Conservation (phyloP, 1,284 basidiomycete species). For the Bondarzewia mesenterica region DNA sequence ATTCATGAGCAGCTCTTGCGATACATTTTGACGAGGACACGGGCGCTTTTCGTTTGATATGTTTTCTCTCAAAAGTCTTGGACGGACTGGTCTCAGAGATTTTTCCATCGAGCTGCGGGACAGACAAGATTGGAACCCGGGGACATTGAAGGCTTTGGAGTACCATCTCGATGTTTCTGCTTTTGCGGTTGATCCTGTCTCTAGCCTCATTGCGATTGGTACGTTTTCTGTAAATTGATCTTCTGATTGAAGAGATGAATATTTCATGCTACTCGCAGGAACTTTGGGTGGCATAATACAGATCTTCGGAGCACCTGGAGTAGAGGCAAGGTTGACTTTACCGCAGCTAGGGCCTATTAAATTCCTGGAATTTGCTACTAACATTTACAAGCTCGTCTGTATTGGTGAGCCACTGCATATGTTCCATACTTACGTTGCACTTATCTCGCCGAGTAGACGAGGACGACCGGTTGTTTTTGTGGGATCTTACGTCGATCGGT, state of each 20-base stretch:
- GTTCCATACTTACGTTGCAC: background rate
- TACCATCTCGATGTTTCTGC: conserved; percentile 51
- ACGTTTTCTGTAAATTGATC: conserved; percentile 17
- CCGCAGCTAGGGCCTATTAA: conserved; percentile 38
- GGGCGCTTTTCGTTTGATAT: background rate
- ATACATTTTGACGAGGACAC: too few species aligned
- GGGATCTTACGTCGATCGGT: conserved; percentile 52
- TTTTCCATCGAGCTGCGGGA: conserved; percentile 51
- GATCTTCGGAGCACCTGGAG: conserved; percentile 59
- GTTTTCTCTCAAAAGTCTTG: conserved; percentile 8
- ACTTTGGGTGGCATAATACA: conserved; percentile 48
- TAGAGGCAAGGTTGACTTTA: conserved; percentile 44
- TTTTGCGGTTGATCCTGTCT: conserved; percentile 64
- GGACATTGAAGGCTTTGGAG: conserved; percentile 37
- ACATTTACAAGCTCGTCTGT: conserved; percentile 50
- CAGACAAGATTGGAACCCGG: conserved; percentile 47
- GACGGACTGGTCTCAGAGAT: conserved; percentile 24
- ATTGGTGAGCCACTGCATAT: conserved; percentile 40
- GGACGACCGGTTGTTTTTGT: conserved; percentile 59
- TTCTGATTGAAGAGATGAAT: too few species aligned
- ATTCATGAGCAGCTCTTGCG: too few species aligned
- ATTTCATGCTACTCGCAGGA: conserved; percentile 33
- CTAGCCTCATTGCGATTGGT: conserved; percentile 69
- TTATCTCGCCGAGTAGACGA: conserved; percentile 36
- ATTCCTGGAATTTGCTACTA: conserved; percentile 55